phyloP scores from a whole-genome alignment of 345 rosid species.

The Theobroma cacao region DNA sequence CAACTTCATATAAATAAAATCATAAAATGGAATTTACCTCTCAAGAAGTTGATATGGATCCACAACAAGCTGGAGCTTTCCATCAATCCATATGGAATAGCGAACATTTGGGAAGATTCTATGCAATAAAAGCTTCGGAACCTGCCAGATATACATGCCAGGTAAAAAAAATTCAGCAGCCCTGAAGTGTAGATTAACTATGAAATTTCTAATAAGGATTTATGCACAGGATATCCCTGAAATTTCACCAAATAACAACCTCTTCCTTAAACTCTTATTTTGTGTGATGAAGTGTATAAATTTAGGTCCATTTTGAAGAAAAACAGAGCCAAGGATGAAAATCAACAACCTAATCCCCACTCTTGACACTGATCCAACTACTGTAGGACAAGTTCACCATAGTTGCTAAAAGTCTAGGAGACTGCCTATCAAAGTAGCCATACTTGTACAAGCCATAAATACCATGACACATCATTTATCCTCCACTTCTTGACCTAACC shows the following conservation, averaged over 20 bases:
- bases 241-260: background rate
- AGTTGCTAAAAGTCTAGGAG: background rate
- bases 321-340: background rate
- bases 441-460: background rate
- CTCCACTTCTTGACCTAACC: background rate
- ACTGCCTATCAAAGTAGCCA: background rate
- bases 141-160: conserved; percentile 42
- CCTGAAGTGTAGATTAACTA: background rate
- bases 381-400: background rate
- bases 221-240: background rate
- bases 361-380: background rate
- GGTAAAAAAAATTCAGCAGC: conserved; percentile 6
- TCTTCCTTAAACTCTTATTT: background rate
- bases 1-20: background rate
- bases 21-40: conserved; percentile 43
- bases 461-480: background rate
- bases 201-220: background rate
- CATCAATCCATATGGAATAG: conserved; percentile 91
- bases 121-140: conserved; percentile 87
- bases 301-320: background rate
- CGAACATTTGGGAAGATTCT: conserved; percentile 71
- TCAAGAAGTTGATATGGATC: conserved; percentile 92
- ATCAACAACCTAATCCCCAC: background rate
- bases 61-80: conserved; percentile 80
- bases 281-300: background rate